Conservation (phyloP, 352 stramenopile species). For the Phytophthora capsici region DNA sequence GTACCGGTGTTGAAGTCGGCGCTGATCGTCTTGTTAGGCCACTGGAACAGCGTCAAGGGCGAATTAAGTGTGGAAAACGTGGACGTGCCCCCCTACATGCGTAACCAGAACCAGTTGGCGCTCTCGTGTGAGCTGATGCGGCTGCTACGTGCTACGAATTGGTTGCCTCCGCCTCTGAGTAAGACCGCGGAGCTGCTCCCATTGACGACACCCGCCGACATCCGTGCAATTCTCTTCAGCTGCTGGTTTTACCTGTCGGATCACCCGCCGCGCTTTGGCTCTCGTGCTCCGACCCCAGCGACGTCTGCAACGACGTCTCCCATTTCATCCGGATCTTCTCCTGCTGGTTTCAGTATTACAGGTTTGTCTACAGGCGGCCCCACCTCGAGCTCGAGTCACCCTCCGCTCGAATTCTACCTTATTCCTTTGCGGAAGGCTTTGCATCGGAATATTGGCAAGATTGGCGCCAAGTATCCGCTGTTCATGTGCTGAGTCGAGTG, state of each 20-base stretch:
- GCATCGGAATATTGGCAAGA: constrained; percentile 76
- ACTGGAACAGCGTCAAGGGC: constrained; percentile 88
- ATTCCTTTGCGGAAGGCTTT: constrained; percentile 78
- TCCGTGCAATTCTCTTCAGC: constrained; percentile 80
- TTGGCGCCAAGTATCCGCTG: constrained; percentile 74
- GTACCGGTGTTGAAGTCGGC: constrained; percentile 80
- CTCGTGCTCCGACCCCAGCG: constrained; percentile 41
- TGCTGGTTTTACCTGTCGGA: constrained; percentile 88
- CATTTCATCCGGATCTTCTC: constrained; percentile 54
- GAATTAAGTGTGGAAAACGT: constrained; percentile 68
- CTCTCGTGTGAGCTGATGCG: constrained; percentile 72
- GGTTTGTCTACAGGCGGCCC: constrained; percentile 24
- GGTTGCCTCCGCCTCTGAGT: constrained; percentile 63
- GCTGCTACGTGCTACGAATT: constrained; percentile 62
- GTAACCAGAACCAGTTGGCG: constrained; percentile 72
- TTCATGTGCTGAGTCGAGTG: constrained; percentile 83
- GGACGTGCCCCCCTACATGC: constrained; percentile 84
- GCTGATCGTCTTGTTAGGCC: constrained; percentile 73
- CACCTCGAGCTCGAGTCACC: constrained; percentile 31
- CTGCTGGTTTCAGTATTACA: constrained; percentile 37
- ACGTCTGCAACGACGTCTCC: constrained; percentile 55
- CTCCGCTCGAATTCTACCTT: constrained; percentile 80
- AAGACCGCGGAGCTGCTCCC: constrained; percentile 69
- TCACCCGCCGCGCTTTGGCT: constrained; percentile 55
- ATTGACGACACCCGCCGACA: constrained; percentile 69